These are phyloP conservation scores for Suhomyces chickasaworum DNA, from an alignment of 1,139 yeast species.

Conservation along the genomic window DNA sequence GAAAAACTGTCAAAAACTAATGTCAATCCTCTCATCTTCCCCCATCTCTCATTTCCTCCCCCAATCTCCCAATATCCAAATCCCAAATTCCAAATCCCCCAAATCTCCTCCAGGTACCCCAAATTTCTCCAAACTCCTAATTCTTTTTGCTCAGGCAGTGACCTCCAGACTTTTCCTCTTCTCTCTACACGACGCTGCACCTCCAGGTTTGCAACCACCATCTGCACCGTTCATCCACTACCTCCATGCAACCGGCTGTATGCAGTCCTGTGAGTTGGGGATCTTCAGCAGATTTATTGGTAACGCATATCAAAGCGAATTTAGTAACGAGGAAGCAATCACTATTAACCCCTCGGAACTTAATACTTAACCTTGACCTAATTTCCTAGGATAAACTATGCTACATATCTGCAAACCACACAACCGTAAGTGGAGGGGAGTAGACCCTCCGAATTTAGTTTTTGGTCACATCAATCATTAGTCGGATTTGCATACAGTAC, in stretches of 20 bases:
- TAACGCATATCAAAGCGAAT: no score
- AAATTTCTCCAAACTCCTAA: background rate
- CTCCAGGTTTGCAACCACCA: conserved; percentile 1
- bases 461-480: no score
- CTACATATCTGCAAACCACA: background rate
- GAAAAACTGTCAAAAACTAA: no score
- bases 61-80: background rate
- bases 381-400: no score
- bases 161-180: background rate
- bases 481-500: no score
- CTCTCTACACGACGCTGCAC: background rate
- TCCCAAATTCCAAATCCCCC: background rate
- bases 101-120: background rate
- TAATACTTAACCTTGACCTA: no score
- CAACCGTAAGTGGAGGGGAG: background rate
- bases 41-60: no score
- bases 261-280: background rate
- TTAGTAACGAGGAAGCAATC: no score
- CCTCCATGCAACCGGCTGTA: background rate
- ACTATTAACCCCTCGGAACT: no score
- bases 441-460: no score
- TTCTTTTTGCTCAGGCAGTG: background rate
- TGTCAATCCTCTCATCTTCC: no score
- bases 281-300: background rate
- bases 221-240: background rate